These are phyloP conservation scores for Poronia punctata DNA, from an alignment of 495 filamentous ascomycete species.

Conservation along the genomic window DNA sequence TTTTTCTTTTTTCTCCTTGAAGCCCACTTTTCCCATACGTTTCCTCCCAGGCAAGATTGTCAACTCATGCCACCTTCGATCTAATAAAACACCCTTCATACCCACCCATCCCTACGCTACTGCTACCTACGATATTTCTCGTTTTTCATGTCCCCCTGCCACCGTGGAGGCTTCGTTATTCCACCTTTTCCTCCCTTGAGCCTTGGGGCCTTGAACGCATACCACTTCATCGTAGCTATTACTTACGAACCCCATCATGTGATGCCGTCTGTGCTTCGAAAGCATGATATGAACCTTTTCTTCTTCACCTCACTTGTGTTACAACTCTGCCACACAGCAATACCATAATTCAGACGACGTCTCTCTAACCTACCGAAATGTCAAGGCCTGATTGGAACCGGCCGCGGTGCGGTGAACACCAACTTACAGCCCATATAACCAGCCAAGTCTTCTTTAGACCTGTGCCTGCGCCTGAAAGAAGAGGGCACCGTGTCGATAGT, in stretches of 20 bases:
- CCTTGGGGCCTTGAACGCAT: too few relatives aligned
- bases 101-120: too few relatives aligned
- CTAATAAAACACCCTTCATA: too few relatives aligned
- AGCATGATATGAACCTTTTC: constrained; percentile 2
- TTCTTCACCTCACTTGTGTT: neutral
- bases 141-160: too few relatives aligned
- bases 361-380: constrained; percentile 8
- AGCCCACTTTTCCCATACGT: neutral
- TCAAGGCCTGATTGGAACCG: constrained; percentile 12
- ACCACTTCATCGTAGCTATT: too few relatives aligned
- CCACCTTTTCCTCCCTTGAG: too few relatives aligned
- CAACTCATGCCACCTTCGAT: too few relatives aligned
- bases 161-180: too few relatives aligned
- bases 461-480: constrained; percentile 25
- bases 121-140: too few relatives aligned
- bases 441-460: constrained; percentile 40
- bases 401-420: constrained; percentile 8
- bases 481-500: constrained; percentile 23
- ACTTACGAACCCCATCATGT: too few relatives aligned
- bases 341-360: neutral
- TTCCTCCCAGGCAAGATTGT: too few relatives aligned
- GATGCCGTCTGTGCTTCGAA: neutral
- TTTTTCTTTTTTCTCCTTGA: neutral
- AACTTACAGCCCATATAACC: constrained; percentile 27
- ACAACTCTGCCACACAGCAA: neutral